Evolutionary conservation across 116 monocot species (phyloP), one percentile per base, ranked within the genome.

Genomic region (Zostera marina): DNA sequence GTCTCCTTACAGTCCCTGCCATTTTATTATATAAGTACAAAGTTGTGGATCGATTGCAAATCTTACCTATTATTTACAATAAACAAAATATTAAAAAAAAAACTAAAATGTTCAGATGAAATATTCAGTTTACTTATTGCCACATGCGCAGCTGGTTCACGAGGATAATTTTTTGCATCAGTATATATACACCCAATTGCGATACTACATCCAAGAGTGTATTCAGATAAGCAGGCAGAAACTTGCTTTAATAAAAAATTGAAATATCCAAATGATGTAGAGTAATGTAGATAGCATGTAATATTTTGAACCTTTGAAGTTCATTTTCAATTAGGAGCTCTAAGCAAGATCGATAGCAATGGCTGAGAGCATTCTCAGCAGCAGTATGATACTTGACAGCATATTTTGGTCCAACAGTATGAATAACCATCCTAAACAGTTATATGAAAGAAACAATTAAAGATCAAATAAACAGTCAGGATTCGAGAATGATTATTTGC

Each of bases 371-470:
- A 76, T 88, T 96, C 67, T 96, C 96, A 46, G 96, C 96, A 68
- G 96, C 96, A 52, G 96, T 96, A 67, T 96, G 96, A 72, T 96
- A 96, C 67, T 96, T 96, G 13, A 96, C 77, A 54, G 96, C 96
- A 80, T 96, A 96, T 65, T 96, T 96, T 15, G 96, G 96, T 14
- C 96, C 96, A 49, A 96, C 96, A 9, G 96, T 96, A 63, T 96
- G 96, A 65, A 96, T 85, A 41, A 96, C 65, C 65, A 74, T 88
- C 66, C 96, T 96, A 66, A 73, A 75, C 24, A 44, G 25, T 22
- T 32, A 48, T 22, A 59, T n/a, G 15, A 14, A 49, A 39, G 5
- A 61, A 24, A 46, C 8, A 40, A 24, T 9, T 53, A 22, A 22
- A 24, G 5, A 25, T 53, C 24, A 6, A 22, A 53, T 22, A 53